A percentile compares a stretch with the other conserved stretches of the same genome.
phyloP scores from a whole-genome alignment of 345 rosid species.

The Erodium maritimum region DNA sequence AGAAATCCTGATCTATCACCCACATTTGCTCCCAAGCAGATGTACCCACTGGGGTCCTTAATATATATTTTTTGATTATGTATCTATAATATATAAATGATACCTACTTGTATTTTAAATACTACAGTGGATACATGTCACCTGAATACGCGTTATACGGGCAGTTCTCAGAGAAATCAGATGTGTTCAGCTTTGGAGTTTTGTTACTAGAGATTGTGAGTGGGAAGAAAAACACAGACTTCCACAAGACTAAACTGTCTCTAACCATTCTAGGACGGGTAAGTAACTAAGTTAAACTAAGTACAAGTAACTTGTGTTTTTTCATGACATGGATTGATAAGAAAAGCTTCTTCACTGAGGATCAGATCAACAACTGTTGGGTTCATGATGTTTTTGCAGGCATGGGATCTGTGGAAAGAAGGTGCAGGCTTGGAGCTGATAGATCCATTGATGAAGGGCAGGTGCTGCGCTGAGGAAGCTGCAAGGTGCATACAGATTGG shows the following conservation, averaged over 20 bases:
- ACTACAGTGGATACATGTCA: slow-evolving; percentile 44
- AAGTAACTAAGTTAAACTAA: too few species aligned
- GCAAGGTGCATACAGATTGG: slow-evolving; percentile 43
- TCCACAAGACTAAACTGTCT: slow-evolving; percentile 5
- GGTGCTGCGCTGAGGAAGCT: slow-evolving; percentile 29
- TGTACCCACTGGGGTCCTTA: too few species aligned
- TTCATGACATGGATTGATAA: not conserved
- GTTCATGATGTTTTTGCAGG: slow-evolving; percentile 20
- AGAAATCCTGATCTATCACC: too few species aligned
- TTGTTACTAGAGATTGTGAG: slow-evolving; percentile 45
- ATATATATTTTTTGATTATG: too few species aligned
- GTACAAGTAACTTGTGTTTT: not conserved
- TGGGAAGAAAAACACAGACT: slow-evolving; percentile 26
- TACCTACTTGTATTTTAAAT: not conserved
- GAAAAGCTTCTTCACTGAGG: too few species aligned
- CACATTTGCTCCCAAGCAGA: too few species aligned
- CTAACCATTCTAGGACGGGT: slow-evolving; percentile 29
- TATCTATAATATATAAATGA: not conserved
- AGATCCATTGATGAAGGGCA: slow-evolving; percentile 26
- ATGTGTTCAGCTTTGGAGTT: slow-evolving; percentile 51
- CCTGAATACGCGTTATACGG: slow-evolving; percentile 43
- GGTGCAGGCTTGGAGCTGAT: slow-evolving; percentile 30
- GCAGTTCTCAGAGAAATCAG: slow-evolving; percentile 38
- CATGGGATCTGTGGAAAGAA: slow-evolving; percentile 47
- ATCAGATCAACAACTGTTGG: not conserved